Evolutionary conservation across 192 early-diverging fungal genomes (phyloP).

Genomic region (Coemansia sp.): DNA sequence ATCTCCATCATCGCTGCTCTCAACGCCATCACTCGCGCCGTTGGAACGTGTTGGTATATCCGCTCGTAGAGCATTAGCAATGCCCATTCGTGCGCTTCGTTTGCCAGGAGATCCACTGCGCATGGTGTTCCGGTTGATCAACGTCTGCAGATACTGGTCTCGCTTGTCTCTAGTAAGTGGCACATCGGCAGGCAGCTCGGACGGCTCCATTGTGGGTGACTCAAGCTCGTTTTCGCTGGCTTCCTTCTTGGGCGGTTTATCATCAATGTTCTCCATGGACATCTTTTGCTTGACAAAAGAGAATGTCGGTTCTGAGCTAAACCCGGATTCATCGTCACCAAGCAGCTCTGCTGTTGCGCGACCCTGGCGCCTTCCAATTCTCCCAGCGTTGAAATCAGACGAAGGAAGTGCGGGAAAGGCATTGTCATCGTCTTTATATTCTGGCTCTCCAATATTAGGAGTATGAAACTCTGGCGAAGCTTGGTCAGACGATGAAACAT

Average conservation of each 20-base stretch:
- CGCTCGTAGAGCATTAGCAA: conserved; percentile 32
- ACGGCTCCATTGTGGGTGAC: neutral
- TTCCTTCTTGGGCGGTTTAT: conserved; percentile 4
- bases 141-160: conserved; percentile 52
- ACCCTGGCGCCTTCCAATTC: conserved; percentile 49
- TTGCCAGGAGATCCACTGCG: conserved; percentile 35
- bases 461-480: conserved; percentile 9
- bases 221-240: conserved; percentile 21
- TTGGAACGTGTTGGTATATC: conserved; percentile 26
- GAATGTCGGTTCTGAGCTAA: conserved; percentile 11
- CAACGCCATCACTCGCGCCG: neutral
- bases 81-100: conserved; percentile 23
- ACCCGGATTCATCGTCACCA: conserved; percentile 20
- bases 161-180: conserved; percentile 54
- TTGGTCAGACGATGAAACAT: neutral
- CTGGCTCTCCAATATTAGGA: neutral
- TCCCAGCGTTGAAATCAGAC: conserved; percentile 8
- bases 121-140: conserved; percentile 52
- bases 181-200: conserved; percentile 22
- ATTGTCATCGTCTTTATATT: neutral
- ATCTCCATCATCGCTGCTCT: conserved; percentile 31
- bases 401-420: conserved; percentile 4
- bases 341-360: conserved; percentile 38
- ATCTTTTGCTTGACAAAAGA: conserved; percentile 14
- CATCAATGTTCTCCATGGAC: conserved; percentile 9